These are phyloP conservation scores for Microstegium vimineum DNA, from an alignment of 176 grass and related monocot species.

Conservation along the genomic window DNA sequence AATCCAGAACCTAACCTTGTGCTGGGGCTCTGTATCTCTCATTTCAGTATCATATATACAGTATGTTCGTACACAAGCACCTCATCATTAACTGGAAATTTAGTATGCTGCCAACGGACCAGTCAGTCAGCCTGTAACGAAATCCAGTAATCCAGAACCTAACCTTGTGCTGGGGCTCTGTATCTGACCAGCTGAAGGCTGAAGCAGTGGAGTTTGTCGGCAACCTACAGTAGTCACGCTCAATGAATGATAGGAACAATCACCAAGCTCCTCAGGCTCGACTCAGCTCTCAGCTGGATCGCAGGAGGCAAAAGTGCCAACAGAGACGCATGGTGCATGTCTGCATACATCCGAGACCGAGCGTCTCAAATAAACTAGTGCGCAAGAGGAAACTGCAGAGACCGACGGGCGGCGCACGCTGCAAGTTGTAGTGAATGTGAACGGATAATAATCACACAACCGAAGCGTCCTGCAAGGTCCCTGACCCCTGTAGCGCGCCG, in stretches of 20 bases:
- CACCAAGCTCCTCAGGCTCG: no score
- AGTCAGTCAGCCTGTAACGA: background rate
- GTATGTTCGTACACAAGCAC: background rate
- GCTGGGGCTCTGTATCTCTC: no score
- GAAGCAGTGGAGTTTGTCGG: background rate
- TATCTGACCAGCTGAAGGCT: background rate
- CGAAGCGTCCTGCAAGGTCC: background rate
- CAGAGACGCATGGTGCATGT: background rate
- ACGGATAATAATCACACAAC: background rate
- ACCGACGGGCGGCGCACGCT: background rate
- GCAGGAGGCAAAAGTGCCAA: background rate
- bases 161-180: background rate
- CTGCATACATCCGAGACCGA: background rate
- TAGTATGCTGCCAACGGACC: background rate
- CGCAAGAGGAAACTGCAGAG: background rate
- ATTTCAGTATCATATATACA: background rate
- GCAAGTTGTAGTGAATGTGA: background rate
- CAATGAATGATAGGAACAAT: background rate
- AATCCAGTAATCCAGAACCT: background rate
- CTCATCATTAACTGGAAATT: background rate
- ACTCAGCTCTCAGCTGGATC: background rate
- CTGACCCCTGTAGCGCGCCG: background rate
- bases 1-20: no score
- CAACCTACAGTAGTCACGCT: background rate
- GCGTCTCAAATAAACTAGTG: background rate